Base-by-base conservation (phyloP, 1,139 yeast genomes). In the Saccharomyces pastorianus region DNA sequence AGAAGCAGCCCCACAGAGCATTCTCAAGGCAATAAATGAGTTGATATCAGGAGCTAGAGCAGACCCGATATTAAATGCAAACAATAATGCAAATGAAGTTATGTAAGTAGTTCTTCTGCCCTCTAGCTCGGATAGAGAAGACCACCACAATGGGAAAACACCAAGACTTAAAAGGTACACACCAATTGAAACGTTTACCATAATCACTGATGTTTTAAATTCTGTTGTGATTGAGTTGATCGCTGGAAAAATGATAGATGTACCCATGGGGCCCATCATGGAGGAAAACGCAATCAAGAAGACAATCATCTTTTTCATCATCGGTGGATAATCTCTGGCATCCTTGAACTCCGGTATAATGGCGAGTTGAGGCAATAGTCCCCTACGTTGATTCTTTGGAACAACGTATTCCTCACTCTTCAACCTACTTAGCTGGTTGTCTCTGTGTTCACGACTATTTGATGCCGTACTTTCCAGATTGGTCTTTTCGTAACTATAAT, bases 261-360 rank as follows among this genome's bases (percentile, higher is more conserved):
- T 85, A n/a, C 95, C 96, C 91, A 89, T 85, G 8, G 96, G 96
- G 0, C 96, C 96, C 51, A 87, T 78, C 66, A 85, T 74, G 1
- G 91, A 88, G 4, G 93, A 90, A 57, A 80, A 73, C 0, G 95
- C 91, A 46, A 88, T 81, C 29, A 86, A 73, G 34, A 79, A 71
- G 1, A 87, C 86, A 52, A 88, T 76, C n/a, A 76, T 54, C 55
- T 71, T 65, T 64, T 88, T 86, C 56, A 76, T 66, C 1, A 59
- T 52, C 1, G 59, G 54, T 2, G 88, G 83, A 61, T 85, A 83
- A 28, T 80, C 80, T 55, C 89, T 72, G 0, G 96, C 85, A 64
- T 88, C 90, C 52, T 78, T 78, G 62, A 82, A 82, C 68, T 89
- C 96, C 0, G 90, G 89, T 1, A 87, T 65, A 0, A 88, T 25